These are phyloP conservation scores for Spathaspora passalidarum DNA, from an alignment of 805 yeast genomes.

Conservation along the genomic window DNA sequence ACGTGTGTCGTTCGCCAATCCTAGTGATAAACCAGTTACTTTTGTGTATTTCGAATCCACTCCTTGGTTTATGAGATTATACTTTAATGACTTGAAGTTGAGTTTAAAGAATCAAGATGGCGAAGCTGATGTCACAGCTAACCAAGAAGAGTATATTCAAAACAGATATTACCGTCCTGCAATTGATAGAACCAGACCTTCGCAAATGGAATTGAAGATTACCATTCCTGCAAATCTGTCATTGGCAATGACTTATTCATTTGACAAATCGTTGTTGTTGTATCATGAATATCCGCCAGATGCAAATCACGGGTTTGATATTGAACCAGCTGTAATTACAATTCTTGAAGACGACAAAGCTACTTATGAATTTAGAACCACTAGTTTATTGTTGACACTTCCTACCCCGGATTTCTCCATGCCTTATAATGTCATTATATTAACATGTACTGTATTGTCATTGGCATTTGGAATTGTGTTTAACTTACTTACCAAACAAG, in stretches of 20 bases:
- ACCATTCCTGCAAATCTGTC: slow-evolving; percentile 62
- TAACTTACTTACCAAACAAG: slow-evolving; percentile 70
- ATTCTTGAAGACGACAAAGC: slow-evolving; percentile 33
- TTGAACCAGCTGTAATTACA: slow-evolving; percentile 83
- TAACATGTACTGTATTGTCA: slow-evolving; percentile 92
- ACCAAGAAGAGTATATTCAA: slow-evolving; percentile 32
- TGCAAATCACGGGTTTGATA: slow-evolving; percentile 95
- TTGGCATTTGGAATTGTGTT: slow-evolving; percentile 84
- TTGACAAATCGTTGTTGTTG: slow-evolving; percentile 81
- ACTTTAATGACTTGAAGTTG: slow-evolving; percentile 63
- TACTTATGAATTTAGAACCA: slow-evolving; percentile 63
- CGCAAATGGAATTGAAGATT: slow-evolving; percentile 72
- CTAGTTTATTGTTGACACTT: slow-evolving; percentile 79
- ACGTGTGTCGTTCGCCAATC: slow-evolving; percentile 74
- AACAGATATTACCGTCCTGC: slow-evolving; percentile 71
- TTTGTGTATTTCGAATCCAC: slow-evolving; percentile 73
- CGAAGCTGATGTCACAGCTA: slow-evolving; percentile 15
- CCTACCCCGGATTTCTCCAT: slow-evolving; percentile 98
- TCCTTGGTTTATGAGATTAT: slow-evolving; percentile 92
- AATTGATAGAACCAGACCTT: slow-evolving; percentile 73
- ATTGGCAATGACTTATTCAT: slow-evolving; percentile 64
- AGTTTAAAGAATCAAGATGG: slow-evolving; percentile 23
- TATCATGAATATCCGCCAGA: slow-evolving; percentile 98
- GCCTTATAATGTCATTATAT: slow-evolving; percentile 96
- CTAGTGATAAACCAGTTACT: slow-evolving; percentile 44